Evolutionary conservation across 1,139 yeast genomes (phyloP).

Genomic region (Protomyces macrosporus): DNA sequence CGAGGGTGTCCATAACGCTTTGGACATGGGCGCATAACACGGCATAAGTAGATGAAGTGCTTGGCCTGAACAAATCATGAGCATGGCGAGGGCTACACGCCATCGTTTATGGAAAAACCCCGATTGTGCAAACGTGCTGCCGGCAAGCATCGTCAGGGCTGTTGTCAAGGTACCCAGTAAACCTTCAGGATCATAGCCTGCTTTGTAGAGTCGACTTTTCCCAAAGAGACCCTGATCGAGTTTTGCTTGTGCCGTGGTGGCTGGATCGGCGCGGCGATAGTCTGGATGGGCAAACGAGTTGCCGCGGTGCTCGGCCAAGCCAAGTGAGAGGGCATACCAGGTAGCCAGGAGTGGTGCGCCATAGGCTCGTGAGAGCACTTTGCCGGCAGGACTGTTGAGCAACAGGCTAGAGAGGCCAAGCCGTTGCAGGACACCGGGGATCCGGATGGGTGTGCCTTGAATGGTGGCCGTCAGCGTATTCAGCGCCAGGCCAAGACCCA

Average conservation of each 20-base stretch:
- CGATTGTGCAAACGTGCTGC: not conserved
- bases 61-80: constrained; percentile 1
- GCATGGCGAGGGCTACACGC: not conserved
- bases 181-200: constrained; percentile 6
- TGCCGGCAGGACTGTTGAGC: not conserved
- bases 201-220: not conserved
- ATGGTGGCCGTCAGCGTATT: not conserved
- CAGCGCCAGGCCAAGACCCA: constrained; percentile 10
- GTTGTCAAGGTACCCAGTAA: constrained; percentile 10
- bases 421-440: constrained; percentile 11
- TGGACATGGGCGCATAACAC: constrained; percentile 3
- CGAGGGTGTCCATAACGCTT: constrained; percentile 7
- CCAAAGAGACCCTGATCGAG: not conserved
- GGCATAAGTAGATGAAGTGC: constrained; percentile 1
- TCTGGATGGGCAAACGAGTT: constrained; percentile 1
- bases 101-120: not conserved
- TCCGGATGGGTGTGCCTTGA: not conserved
- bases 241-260: not conserved
- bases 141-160: constrained; percentile 1
- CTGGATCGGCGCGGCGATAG: not conserved
- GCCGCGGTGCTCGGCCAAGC: not conserved
- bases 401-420: constrained; percentile 1
- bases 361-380: not conserved
- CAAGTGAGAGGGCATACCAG: constrained; percentile 1
- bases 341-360: not conserved